Percentiles rank a stretch among this genome's conserved stretches.
phyloP scores from a whole-genome alignment of 257 asterid genomes.

The Paraleonurus japonicus region DNA sequence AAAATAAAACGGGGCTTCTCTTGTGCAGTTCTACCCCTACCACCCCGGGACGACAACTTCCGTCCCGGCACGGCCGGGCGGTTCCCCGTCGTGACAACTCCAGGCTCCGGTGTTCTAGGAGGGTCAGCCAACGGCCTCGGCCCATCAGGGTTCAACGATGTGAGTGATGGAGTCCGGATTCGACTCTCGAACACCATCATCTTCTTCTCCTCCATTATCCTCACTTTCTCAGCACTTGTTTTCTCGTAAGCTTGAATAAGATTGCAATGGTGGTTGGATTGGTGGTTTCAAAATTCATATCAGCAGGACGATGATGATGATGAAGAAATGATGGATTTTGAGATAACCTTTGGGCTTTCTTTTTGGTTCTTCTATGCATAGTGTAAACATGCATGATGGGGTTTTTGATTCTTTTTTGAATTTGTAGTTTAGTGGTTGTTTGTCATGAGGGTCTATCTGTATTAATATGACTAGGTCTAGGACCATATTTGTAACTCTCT shows the following conservation, averaged over 20 bases:
- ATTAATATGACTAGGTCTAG: conserved; percentile 9
- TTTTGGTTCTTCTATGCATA: conserved; percentile 14
- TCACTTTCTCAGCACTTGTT: conserved; percentile 25
- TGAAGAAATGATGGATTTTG: conserved; percentile 23
- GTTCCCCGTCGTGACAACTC: conserved; percentile 49
- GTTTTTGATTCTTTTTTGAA: conserved; percentile 25
- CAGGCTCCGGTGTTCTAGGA: conserved; percentile 47
- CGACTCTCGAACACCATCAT: conserved; percentile 19
- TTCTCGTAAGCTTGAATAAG: conserved; percentile 34
- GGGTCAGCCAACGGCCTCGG: conserved; percentile 57
- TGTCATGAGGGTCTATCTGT: conserved; percentile 7
- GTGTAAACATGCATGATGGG: conserved; percentile 28
- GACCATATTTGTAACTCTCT: background rate
- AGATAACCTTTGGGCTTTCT: background rate
- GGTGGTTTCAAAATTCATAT: conserved; percentile 28
- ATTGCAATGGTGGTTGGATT: background rate
- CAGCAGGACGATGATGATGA: conserved; percentile 25
- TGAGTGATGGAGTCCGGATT: conserved; percentile 33
- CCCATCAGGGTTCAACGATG: conserved; percentile 55
- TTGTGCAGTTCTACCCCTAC: conserved; percentile 28
- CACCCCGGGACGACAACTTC: conserved; percentile 32
- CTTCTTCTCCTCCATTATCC: conserved; percentile 19
- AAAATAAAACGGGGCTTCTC: background rate
- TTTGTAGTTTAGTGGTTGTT: conserved; percentile 27
- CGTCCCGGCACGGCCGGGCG: conserved; percentile 35